Evolutionary conservation across 1,139 yeast genomes (phyloP).

Genomic region (Taphrina deformans): DNA sequence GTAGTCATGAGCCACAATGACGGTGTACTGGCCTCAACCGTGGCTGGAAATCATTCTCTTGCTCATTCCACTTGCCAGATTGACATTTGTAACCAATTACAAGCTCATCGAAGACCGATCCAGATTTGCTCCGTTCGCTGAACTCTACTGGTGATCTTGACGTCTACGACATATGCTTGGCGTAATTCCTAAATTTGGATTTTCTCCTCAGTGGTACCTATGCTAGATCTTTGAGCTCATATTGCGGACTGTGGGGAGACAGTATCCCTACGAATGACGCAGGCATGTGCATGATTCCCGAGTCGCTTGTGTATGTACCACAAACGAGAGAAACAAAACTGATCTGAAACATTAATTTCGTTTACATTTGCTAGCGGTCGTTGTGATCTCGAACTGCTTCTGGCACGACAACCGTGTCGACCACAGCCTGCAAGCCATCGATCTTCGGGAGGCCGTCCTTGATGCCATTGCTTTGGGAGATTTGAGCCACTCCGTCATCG

Average conservation of each 20-base stretch:
- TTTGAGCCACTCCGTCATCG: neutral
- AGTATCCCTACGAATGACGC: too few relatives aligned
- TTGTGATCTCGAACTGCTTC: constrained; percentile 1
- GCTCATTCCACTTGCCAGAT: too few relatives aligned
- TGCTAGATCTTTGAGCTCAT: too few relatives aligned
- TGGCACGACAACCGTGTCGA: neutral
- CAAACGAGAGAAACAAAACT: neutral
- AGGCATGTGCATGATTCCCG: neutral
- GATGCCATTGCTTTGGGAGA: neutral
- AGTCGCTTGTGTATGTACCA: neutral
- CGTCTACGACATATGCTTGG: neutral
- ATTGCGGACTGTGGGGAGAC: neutral
- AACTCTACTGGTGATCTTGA: too few relatives aligned
- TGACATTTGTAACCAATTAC: too few relatives aligned
- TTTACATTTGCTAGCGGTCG: neutral
- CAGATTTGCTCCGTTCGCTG: too few relatives aligned
- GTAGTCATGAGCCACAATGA: neutral
- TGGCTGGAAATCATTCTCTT: neutral
- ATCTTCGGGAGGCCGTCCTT: neutral
- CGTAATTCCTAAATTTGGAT: neutral
- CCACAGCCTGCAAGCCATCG: neutral
- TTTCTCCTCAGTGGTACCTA: too few relatives aligned
- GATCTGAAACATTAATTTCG: neutral
- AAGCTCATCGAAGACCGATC: too few relatives aligned
- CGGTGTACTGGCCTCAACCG: neutral